Base-by-base conservation (phyloP, 352 stramenopile species). In the Phytophthora rubi region DNA sequence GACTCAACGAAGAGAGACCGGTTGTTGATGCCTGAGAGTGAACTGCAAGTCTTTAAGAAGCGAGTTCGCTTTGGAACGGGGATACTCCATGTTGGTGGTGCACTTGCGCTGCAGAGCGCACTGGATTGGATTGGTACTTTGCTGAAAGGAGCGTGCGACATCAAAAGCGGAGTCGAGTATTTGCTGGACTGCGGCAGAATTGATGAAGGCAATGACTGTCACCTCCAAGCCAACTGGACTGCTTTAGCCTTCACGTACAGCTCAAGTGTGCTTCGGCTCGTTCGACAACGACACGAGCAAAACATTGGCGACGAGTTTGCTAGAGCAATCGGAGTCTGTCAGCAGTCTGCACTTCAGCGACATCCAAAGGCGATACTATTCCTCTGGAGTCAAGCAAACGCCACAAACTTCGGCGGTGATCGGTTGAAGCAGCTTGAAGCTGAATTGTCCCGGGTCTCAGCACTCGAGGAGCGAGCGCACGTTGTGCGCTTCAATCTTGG, bases 401-500 rank as follows among this genome's bases (percentile, higher is more conserved):
- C 47, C 6, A 49, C 54, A 39, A 64, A 39, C 48, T 65, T 70
- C n/a, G 54, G 58, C 47, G 30, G n/a, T 6, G 58, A 66, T 30
- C 26, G 13, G 10, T 35, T 73, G 10, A 35, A 66, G 6, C 18
- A 33, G 16, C 42, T 76, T 6, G 53, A 76, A 59, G 44, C 15
- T 30, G 53, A 62, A 45, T 42, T 76, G 47, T 15, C 59, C 6
- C 53, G 54, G 51, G 32, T 58, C 12, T 60, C 53, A 21, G 39
- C 44, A 37, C n/a, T 18, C 4, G 64, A 65, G 7, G 76, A 86
- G 9, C 54, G 72, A 6, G 68, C 58, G 1, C 79, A 84, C 68
- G 44, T 86, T 10, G 62, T 84, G 13, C 56, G 62, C 13, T 86
- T 86, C 48, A 76, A 86, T 18, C 63, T 72, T 3, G 79, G 73